Evolutionary conservation across 2,329 filamentous ascomycete species (phyloP).

Genomic region (Penicillium paneum): DNA sequence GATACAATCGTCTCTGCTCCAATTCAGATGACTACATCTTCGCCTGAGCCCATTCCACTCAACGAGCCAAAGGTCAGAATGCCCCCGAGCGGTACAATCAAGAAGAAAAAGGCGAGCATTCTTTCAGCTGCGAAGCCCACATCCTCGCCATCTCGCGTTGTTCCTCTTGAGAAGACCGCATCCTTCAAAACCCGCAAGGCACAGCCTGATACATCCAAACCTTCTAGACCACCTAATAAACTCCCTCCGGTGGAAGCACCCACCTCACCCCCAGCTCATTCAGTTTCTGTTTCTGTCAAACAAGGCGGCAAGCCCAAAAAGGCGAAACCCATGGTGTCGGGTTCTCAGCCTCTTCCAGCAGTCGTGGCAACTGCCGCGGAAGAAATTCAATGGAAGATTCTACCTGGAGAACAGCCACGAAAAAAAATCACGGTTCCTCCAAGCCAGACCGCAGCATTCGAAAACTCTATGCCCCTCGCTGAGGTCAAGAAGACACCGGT

Average conservation of each 20-base stretch:
- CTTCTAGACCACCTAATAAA: background rate
- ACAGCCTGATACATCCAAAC: background rate
- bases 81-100: background rate
- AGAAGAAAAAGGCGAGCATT: background rate
- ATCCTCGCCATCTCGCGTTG: background rate
- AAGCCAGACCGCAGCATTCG: background rate
- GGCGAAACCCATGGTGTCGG: background rate
- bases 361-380: background rate
- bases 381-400: background rate
- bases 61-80: background rate
- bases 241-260: background rate
- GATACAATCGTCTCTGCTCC: background rate
- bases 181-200: background rate
- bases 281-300: background rate
- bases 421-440: background rate
- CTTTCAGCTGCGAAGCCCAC: background rate
- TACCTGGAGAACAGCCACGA: background rate
- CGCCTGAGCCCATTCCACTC: background rate
- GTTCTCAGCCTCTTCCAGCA: background rate
- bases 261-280: background rate
- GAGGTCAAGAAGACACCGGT: background rate
- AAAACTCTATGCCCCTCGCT: background rate
- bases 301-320: too few relatives aligned
- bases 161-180: background rate
- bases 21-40: background rate